Evolutionary conservation across 2,329 filamentous ascomycete genomes (phyloP), one percentile per base, ranked within the genome.

Genomic region (Geosmithia putterillii): DNA sequence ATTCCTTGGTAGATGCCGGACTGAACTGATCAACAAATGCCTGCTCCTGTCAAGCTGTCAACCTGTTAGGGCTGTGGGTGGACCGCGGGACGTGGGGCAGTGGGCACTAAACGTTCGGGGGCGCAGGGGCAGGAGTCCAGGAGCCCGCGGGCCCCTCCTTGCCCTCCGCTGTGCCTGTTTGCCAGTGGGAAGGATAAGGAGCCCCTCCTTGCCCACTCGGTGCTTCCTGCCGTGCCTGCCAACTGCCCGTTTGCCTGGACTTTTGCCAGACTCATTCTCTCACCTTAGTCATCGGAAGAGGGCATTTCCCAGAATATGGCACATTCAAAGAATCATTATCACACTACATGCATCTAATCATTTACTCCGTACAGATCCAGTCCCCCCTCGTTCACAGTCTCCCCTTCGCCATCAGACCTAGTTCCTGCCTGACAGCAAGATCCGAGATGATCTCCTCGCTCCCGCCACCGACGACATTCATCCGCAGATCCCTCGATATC

Each of bases 381-480:
- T n/a, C n/a, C n/a, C n/a, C n/a, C n/a, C n/a, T n/a, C n/a, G n/a
- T 3, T 32, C 28, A 32, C 10, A 32, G 28, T 14, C 15, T 32
- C 10, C 28, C 28, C n/a, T 43, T 45, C n/a, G 18, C 45, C 8
- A 49, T 49, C 47, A 50, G 37, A 37, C 44, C 47, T 36, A 55
- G 43, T 45, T 74, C 71, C 50, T 73, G 67, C 4, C 66, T 62
- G n/a, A 74, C 59, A 2, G 69, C 67, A 32, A 75, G 49, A 48
- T 76, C 71, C 0, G 65, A 62, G 39, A 75, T 60, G 43, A 76
- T 73, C 53, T 75, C 72, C 46, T 76, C 72, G 45, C 71, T 74
- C 0, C 71, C 72, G 10, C 71, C 71, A 3, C 71, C 71, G 1
- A 74, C 62, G 9, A 73, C 69, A 6, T 25, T 20, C 23, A 51